These are phyloP conservation scores for Herpetospermum pedunculosum DNA, from an alignment of 306 rosid species.

Conservation along the genomic window DNA sequence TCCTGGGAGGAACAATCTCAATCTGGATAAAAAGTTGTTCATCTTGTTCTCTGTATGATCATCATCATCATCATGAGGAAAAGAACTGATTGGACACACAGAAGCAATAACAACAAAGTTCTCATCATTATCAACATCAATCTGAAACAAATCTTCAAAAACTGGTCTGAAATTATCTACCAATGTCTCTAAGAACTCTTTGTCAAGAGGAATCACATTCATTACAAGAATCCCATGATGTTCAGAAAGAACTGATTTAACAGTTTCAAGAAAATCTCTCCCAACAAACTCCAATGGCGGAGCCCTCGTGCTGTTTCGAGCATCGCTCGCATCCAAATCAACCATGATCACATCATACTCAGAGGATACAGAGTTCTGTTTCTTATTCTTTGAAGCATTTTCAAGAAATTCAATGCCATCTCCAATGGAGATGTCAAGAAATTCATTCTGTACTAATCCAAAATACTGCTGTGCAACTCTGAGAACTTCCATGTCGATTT, in stretches of 20 bases:
- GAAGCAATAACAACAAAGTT: constrained; percentile 57
- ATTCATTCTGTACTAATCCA: constrained; percentile 40
- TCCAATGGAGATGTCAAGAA: constrained; percentile 28
- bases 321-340: constrained; percentile 66
- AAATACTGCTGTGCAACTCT: constrained; percentile 50
- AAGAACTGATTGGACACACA: constrained; percentile 19
- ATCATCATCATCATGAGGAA: constrained; percentile 14
- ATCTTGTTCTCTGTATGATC: constrained; percentile 12
- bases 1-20: constrained; percentile 43
- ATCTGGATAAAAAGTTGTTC: constrained; percentile 27
- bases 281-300: constrained; percentile 56
- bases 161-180: constrained; percentile 25
- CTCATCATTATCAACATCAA: constrained; percentile 69
- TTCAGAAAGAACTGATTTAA: constrained; percentile 44
- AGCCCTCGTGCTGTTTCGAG: constrained; percentile 30
- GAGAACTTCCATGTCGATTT: constrained; percentile 50
- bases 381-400: constrained; percentile 18
- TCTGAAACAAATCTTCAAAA: constrained; percentile 47
- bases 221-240: constrained; percentile 45
- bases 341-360: constrained; percentile 55
- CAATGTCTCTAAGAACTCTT: constrained; percentile 34
- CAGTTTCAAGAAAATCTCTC: constrained; percentile 45
- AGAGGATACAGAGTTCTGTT: neutral
- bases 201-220: constrained; percentile 53
- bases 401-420: constrained; percentile 40